Base-by-base conservation (phyloP, 352 stramenopile genomes). In the Globisporangium megalacanthum region DNA sequence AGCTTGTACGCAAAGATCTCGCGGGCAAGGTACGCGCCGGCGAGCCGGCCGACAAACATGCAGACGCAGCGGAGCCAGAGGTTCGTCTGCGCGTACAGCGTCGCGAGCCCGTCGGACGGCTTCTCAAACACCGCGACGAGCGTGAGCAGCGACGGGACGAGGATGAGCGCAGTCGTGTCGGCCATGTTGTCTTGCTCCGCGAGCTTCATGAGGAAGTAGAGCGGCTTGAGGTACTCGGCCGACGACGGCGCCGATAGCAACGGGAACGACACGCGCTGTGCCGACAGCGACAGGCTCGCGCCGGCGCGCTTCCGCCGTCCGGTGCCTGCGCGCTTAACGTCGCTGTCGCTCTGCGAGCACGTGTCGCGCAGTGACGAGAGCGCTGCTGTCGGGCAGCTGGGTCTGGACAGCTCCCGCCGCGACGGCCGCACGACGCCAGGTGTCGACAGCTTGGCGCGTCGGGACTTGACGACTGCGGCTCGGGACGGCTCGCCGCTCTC, bases 131-230 rank as follows among this genome's bases (percentile, higher is more conserved):
- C 78, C 0, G 83, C 77, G 3, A 93, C 66, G 20, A 92, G 59
- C 20, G 84, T 91, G 33, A 94, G 47, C 19, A 94, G 62, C 14
- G 85, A 91, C 39, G 85, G 85, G 19, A 94, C 85, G 33, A 94
- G 65, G 57, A 94, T 90, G 9, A 94, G 74, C 6, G 85, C 85
- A 0, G 82, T 93, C 39, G 85, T 92, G 54, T 94, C 85, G 2
- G 85, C 85, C 85, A 94, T 94, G 49, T 92, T 92, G 64, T 94
- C 85, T 65, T 94, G 85, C 54, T 94, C 85, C 0, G 85, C 85
- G 4, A 94, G 68, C 49, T 94, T 94, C 82, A 94, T 94, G 13
- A 92, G 67, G 62, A 92, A 94, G 50, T 94, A 94, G 2, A 94
- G 62, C 25, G 79, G 82, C 20, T 74, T 69, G 51, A 94, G 54